A percentile compares a stretch with the other conserved stretches of the same genome.
Conservation (phyloP, 257 asterid species). For the Ballota nigra region DNA sequence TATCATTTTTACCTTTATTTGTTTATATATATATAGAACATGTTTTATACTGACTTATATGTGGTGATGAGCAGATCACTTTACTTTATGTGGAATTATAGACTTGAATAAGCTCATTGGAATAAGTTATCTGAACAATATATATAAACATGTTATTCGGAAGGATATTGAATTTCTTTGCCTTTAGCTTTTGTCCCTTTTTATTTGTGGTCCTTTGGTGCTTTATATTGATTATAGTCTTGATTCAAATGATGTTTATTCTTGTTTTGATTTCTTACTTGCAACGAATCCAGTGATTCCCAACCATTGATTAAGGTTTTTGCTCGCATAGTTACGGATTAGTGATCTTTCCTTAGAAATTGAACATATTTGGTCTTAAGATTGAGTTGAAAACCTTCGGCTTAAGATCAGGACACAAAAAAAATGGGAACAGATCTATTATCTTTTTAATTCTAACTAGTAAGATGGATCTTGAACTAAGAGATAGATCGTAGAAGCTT, state of each 20-base stretch:
- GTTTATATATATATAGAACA: neutral
- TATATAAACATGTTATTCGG: constrained; percentile 10
- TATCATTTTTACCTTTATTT: constrained; percentile 12
- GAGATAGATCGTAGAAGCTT: neutral
- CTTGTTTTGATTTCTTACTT: neutral
- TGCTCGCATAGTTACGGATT: neutral
- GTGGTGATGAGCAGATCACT: constrained; percentile 30
- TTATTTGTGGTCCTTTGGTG: constrained; percentile 19
- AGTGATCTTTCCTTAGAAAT: neutral
- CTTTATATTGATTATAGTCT: neutral
- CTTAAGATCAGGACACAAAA: neutral
- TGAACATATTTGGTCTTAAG: neutral
- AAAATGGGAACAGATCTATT: no score
- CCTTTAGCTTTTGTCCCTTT: constrained; percentile 13
- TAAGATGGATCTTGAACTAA: neutral
- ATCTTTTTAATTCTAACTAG: neutral
- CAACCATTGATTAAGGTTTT: neutral
- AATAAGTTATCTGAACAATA: constrained; percentile 34
- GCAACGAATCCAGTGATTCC: neutral
- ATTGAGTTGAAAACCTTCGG: no score
- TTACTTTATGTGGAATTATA: constrained; percentile 23
- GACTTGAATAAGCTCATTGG: constrained; percentile 36
- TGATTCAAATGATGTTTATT: constrained; percentile 4
- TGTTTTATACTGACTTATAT: constrained; percentile 28
- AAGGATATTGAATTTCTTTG: constrained; percentile 3